A percentile compares a stretch with the other conserved stretches of the same genome.
Evolutionary conservation across 192 early-diverging fungal genomes (phyloP).

Genomic region (Glomus cerebriforme): DNA sequence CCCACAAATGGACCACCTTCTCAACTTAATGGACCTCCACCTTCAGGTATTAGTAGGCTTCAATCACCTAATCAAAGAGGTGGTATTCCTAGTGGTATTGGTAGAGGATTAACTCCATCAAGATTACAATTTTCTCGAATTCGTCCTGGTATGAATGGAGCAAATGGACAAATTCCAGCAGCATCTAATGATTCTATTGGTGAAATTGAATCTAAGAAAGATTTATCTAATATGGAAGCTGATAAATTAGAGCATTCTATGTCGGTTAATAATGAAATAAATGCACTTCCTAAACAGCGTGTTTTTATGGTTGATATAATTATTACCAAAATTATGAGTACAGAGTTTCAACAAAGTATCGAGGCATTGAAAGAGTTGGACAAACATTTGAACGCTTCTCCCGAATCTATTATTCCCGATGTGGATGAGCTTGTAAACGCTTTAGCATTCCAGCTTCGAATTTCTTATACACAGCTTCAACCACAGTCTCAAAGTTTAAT

Average conservation of each 20-base stretch:
- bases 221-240: slow-evolving; percentile 14
- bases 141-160: not conserved
- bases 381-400: slow-evolving; percentile 52
- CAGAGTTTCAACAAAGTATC: slow-evolving; percentile 63
- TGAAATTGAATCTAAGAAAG: slow-evolving; percentile 19
- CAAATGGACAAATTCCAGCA: slow-evolving; percentile 26
- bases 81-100: slow-evolving; percentile 3
- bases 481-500: slow-evolving; percentile 48
- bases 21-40: not conserved
- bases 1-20: not conserved
- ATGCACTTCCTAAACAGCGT: slow-evolving; percentile 30
- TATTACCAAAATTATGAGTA: slow-evolving; percentile 67
- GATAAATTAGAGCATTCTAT: slow-evolving; percentile 6
- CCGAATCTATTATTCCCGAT: slow-evolving; percentile 58
- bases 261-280: not conserved
- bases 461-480: slow-evolving; percentile 67
- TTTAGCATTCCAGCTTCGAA: slow-evolving; percentile 71
- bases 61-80: slow-evolving; percentile 19
- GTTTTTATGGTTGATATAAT: slow-evolving; percentile 67
- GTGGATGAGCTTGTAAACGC: slow-evolving; percentile 70
- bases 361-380: slow-evolving; percentile 80
- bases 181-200: not conserved
- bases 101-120: not conserved
- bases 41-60: slow-evolving; percentile 30
- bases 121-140: not conserved